A percentile compares a stretch with the other conserved stretches of the same genome.
Conservation (phyloP, 768 basidiomycete genomes). For the Trametes meyenii region DNA sequence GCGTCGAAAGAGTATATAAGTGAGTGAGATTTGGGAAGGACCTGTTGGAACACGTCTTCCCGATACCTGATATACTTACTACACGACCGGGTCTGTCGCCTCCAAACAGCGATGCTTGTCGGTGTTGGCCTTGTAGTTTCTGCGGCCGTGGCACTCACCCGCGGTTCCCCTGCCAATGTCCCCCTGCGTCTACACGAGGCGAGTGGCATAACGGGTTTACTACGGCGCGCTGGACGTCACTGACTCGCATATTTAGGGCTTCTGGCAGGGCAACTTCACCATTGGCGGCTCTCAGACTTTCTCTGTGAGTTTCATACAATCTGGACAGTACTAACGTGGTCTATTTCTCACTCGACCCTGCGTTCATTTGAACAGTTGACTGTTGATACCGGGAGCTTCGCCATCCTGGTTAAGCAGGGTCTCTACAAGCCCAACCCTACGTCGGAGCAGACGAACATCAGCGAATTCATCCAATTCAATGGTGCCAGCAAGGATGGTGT, state of each 20-base stretch:
- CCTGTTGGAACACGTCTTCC: background rate
- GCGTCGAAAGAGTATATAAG: no score
- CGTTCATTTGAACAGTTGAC: background rate
- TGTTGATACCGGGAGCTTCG: slow-evolving; percentile 23
- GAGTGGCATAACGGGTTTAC: background rate
- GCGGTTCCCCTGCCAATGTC: background rate
- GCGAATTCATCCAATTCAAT: slow-evolving; percentile 23
- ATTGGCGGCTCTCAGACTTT: slow-evolving; percentile 12
- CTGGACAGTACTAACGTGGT: background rate
- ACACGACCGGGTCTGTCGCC: background rate
- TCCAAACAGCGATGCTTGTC: background rate
- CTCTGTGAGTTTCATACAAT: background rate
- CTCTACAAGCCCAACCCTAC: slow-evolving; percentile 14
- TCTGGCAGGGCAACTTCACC: slow-evolving; percentile 14
- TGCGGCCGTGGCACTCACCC: background rate
- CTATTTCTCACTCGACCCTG: no score
- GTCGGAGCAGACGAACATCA: slow-evolving; percentile 17
- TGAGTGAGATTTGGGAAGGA: no score
- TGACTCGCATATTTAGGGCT: slow-evolving; percentile 4
- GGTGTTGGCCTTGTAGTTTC: background rate
- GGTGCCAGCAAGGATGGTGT: slow-evolving; percentile 18
- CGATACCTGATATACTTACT: no score
- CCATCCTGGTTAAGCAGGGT: slow-evolving; percentile 13
- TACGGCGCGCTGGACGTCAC: no score
- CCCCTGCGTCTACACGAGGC: slow-evolving; percentile 1